Evolutionary conservation across 768 basidiomycete genomes (phyloP).

Genomic region (Strobilomyces confusus): DNA sequence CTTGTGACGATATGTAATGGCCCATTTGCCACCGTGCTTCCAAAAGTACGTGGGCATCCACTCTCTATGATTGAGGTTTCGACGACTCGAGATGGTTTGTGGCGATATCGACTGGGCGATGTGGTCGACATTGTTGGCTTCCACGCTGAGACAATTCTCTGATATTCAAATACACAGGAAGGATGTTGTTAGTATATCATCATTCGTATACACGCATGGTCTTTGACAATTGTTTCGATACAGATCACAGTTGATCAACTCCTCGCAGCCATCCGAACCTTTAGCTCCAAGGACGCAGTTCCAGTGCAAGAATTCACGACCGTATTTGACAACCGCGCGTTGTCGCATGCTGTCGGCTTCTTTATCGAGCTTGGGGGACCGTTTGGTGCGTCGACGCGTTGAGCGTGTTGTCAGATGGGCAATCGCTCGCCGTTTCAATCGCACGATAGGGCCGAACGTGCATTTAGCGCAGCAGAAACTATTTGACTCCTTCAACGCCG

Average conservation of each 20-base stretch:
- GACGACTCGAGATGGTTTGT: conserved; percentile 21
- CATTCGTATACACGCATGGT: background rate
- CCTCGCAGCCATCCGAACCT: background rate
- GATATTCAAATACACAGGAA: conserved; percentile 10
- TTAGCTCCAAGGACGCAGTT: conserved; percentile 1
- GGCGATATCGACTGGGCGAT: conserved; percentile 22
- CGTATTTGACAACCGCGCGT: conserved; percentile 11
- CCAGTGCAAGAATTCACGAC: conserved; percentile 16
- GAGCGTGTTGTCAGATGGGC: no score
- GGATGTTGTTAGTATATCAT: conserved; percentile 12
- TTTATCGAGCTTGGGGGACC: conserved; percentile 10
- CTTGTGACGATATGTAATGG: conserved; percentile 9
- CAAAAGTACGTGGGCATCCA: conserved; percentile 2
- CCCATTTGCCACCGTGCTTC: conserved; percentile 7
- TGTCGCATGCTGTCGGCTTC: conserved; percentile 8
- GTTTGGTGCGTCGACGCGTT: conserved; percentile 5
- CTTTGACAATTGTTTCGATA: background rate
- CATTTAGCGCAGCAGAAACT: conserved; percentile 1
- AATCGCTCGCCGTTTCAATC: background rate
- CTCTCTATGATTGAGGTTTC: background rate
- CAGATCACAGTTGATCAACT: conserved; percentile 12
- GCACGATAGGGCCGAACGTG: background rate
- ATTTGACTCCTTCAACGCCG: conserved; percentile 4
- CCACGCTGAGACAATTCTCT: conserved; percentile 2
- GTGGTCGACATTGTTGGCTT: conserved; percentile 17